Percentiles rank a stretch among this genome's conserved stretches.
These are phyloP conservation scores for Incumbomyces delicatus DNA, from an alignment of 2,329 filamentous ascomycete species.

Conservation along the genomic window DNA sequence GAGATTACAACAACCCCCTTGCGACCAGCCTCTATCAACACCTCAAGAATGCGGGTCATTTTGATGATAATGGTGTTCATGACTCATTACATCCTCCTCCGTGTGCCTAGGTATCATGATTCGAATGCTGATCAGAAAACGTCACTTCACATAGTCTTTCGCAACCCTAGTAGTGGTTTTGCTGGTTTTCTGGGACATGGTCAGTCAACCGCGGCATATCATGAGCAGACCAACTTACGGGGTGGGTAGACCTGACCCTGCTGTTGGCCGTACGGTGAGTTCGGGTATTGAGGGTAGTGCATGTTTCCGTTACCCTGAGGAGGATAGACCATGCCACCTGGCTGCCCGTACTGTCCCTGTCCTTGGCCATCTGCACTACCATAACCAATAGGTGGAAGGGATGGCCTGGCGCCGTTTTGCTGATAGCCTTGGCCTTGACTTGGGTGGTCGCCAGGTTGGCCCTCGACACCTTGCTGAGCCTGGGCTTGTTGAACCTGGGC, in stretches of 20 bases:
- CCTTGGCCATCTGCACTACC: constrained; percentile 48
- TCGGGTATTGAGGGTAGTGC: constrained; percentile 39
- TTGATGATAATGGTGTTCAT: background rate
- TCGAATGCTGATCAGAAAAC: background rate
- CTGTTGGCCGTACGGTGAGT: constrained; percentile 38
- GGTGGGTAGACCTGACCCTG: constrained; percentile 42
- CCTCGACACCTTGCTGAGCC: constrained; percentile 35
- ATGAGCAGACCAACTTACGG: constrained; percentile 33
- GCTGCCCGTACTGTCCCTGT: constrained; percentile 52
- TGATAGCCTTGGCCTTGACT: constrained; percentile 33
- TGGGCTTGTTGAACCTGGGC: constrained; percentile 45
- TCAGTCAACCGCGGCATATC: background rate
- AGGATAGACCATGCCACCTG: constrained; percentile 36
- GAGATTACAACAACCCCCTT: background rate
- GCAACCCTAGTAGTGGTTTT: constrained; percentile 2
- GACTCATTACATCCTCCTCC: constrained; percentile 7
- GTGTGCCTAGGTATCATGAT: constrained; percentile 9
- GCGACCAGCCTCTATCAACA: constrained; percentile 6
- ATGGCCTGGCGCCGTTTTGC: constrained; percentile 46
- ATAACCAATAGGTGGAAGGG: constrained; percentile 68
- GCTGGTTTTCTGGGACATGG: constrained; percentile 5
- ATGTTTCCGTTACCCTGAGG: constrained; percentile 39
- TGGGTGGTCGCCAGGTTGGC: constrained; percentile 35
- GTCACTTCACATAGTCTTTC: background rate
- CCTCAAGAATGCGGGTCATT: constrained; percentile 1